Base-by-base conservation (phyloP, 176 grass and related monocot genomes). In the Ananas comosus region DNA sequence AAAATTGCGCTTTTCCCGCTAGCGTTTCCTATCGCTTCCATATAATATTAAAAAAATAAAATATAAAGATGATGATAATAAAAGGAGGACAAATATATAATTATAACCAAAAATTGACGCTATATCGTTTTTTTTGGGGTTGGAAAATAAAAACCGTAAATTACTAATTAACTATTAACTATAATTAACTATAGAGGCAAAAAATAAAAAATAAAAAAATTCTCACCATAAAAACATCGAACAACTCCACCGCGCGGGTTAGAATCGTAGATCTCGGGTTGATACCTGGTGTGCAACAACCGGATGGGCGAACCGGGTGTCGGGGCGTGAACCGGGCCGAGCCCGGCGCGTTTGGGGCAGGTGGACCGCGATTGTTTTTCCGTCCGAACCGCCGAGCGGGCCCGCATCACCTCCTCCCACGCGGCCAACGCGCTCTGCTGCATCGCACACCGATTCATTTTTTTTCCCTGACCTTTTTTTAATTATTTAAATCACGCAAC, bases 321-420 rank as follows among this genome's bases (percentile, higher is more conserved):
- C 78, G 12, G 69, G 29, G 67, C 13, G 7, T 66, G 28, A 14
- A 80, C 68, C 1, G 73, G 48, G 17, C 66, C 66, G 17, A 85
- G 71, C 11, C 11, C 92, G 92, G 19, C 93, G 84, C 1, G 93
- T 52, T 97, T 97, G 68, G 93, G 93, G 74, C 93, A 97, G 65
- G 65, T 87, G 92, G 52, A 96, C 83, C 9, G 92, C n/a, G 83
- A 67, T 81, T 84, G 70, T 81, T 84, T 9, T 24, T 74, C 72
- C 82, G 80, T 68, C 76, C 11, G 85, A 83, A 28, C 50, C 33
- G 17, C 50, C 64, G 50, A 50, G 3, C 28, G 64, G 49, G 52
- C 78, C 29, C 77, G 54, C 47, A 79, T 51, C 68, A 81, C 63
- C 72, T 87, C 85, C 54, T 83, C 80, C 28, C 80, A 83, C 70